Evolutionary conservation across 139 green algal species (phyloP).

Genomic region (Pleodorina starrii): DNA sequence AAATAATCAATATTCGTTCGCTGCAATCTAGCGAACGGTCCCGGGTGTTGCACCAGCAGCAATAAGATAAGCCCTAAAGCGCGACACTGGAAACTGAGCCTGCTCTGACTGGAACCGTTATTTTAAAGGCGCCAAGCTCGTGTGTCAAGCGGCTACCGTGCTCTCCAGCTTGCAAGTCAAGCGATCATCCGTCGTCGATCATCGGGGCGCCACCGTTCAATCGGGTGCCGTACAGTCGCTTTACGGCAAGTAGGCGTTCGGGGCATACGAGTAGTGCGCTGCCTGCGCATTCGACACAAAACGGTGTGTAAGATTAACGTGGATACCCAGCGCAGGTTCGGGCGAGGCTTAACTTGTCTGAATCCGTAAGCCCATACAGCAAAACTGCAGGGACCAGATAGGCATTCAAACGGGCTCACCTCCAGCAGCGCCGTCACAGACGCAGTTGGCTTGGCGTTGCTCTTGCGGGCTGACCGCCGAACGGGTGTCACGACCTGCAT

Average conservation of each 20-base stretch:
- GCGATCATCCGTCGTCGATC: background rate
- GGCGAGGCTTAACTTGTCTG: no score
- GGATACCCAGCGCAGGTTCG: background rate
- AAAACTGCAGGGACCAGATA: background rate
- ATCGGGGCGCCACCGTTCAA: constrained; percentile 16
- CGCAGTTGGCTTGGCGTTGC: background rate
- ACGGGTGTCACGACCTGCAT: constrained; percentile 32
- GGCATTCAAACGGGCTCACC: background rate
- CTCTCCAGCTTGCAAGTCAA: background rate
- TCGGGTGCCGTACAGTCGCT: constrained; percentile 2
- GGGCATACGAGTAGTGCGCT: constrained; percentile 8
- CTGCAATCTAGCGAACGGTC: background rate
- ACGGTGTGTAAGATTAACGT: background rate
- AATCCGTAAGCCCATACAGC: background rate
- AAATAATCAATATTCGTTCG: background rate
- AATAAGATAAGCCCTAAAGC: constrained; percentile 8
- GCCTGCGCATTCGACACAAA: background rate
- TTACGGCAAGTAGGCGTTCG: background rate
- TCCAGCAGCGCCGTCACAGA: background rate
- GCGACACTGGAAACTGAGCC: background rate
- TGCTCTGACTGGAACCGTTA: background rate
- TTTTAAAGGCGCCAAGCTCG: background rate
- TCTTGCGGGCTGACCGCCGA: constrained; percentile 3
- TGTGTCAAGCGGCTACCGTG: background rate
- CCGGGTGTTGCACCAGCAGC: background rate